Evolutionary conservation across 2,329 filamentous ascomycete species (phyloP).

Genomic region (Exophiala aquamarina): DNA sequence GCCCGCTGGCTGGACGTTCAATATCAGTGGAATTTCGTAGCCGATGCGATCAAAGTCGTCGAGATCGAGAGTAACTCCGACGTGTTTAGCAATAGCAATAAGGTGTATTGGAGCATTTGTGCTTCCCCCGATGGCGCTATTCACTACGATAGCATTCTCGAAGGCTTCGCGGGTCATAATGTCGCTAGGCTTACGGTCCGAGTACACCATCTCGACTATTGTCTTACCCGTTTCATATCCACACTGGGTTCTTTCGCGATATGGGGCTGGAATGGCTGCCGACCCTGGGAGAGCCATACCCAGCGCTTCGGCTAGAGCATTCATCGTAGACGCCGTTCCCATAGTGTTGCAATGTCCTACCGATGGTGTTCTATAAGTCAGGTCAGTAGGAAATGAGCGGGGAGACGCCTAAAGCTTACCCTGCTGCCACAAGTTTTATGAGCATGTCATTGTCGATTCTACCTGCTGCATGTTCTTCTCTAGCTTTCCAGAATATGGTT

Average conservation of each 20-base stretch:
- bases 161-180: conserved; percentile 57
- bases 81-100: conserved; percentile 55
- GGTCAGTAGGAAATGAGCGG: conserved; percentile 1
- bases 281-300: conserved; percentile 55
- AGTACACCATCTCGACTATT: conserved; percentile 52
- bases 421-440: conserved; percentile 46
- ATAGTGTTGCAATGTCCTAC: conserved; percentile 55
- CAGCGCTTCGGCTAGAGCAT: conserved; percentile 52
- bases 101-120: conserved; percentile 59
- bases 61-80: conserved; percentile 50
- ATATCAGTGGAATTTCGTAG: conserved; percentile 50
- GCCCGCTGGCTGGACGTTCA: conserved; percentile 58
- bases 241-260: conserved; percentile 48
- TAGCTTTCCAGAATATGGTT: conserved; percentile 49
- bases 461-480: conserved; percentile 49
- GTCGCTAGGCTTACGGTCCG: conserved; percentile 53
- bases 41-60: conserved; percentile 57
- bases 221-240: conserved; percentile 51
- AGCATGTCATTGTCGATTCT: conserved; percentile 46
- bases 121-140: conserved; percentile 57
- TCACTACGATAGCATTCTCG: conserved; percentile 56
- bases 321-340: conserved; percentile 56
- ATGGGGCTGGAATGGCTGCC: conserved; percentile 51
- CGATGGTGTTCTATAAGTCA: conserved; percentile 41
- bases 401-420: conserved; percentile 31